Evolutionary conservation across 2,329 filamentous ascomycete genomes (phyloP), one percentile per base, ranked within the genome.

Genomic region (Pseudogymnoascus sp.): DNA sequence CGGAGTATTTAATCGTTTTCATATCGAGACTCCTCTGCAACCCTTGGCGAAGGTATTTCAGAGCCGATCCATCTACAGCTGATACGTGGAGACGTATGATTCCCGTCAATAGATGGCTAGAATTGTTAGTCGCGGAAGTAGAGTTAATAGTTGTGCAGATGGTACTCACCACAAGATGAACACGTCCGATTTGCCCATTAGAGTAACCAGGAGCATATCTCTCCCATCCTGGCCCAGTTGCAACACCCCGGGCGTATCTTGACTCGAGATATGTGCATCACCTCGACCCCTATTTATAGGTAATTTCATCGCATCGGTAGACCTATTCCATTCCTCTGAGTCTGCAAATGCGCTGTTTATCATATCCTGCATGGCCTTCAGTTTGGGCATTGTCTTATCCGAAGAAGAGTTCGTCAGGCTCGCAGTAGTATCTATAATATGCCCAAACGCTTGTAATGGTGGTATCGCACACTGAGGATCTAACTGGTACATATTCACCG

Each of bases 361-460:
- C 42, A 79, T 80, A 39, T 76, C 74, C 69, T 90, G 86, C 66
- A 92, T 77, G 5, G 77, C 75, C 39, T 79, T 79, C 18, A 90
- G 76, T 69, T 91, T 91, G 60, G 81, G 76, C 0, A 77, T 72
- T 31, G 84, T 81, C 31, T 80, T 74, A 10, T 84, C 79, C 0
- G 83, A 80, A 33, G 79, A 80, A 64, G 86, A 86, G 62, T 85
- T 80, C 61, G 86, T 82, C 60, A 92, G 76, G 67, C 84, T 86
- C 68, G 87, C 89, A 1, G 84, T 82, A 21, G 92, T 78, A 69
- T 92, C 88, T 15, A 92, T 77, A 52, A 88, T 79, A 60, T 89
- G 79, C 10, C 86, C 79, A 59, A 92, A 72, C 1, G 86, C 79
- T 61, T 85, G 81, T 13, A 92, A 79, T 67, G 90, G 88, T 5